Evolutionary conservation across 2,329 filamentous ascomycete genomes (phyloP).

Genomic region (Microcyclospora tardicrescens): DNA sequence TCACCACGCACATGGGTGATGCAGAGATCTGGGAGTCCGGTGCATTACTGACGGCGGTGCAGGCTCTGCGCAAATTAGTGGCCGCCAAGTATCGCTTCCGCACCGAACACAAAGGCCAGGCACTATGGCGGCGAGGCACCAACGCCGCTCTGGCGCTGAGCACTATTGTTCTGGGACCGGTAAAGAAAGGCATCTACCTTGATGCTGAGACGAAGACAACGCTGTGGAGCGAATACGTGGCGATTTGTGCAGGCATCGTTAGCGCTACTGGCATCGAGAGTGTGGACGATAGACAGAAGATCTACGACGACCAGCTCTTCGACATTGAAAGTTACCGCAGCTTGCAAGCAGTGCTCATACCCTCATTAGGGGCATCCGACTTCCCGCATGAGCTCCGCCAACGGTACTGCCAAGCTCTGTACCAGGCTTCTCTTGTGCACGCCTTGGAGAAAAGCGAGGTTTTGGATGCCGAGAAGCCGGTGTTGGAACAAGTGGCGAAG

Average conservation of each 20-base stretch:
- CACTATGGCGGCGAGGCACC: constrained; percentile 72
- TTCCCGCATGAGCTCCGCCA: constrained; percentile 56
- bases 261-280: constrained; percentile 24
- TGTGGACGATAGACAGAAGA: constrained; percentile 15
- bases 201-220: constrained; percentile 26
- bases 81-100: constrained; percentile 68
- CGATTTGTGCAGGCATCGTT: constrained; percentile 26
- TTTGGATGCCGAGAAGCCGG: constrained; percentile 36
- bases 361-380: constrained; percentile 51
- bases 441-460: constrained; percentile 50
- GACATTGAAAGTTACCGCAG: constrained; percentile 63
- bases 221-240: constrained; percentile 50
- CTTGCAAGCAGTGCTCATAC: constrained; percentile 60
- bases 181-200: constrained; percentile 16
- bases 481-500: constrained; percentile 50
- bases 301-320: constrained; percentile 61
- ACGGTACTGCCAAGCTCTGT: constrained; percentile 62
- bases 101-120: constrained; percentile 54
- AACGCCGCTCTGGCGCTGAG: constrained; percentile 56
- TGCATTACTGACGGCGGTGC: constrained; percentile 51
- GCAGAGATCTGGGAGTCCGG: constrained; percentile 57
- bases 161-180: constrained; percentile 47
- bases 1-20: constrained; percentile 47
- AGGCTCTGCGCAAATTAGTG: constrained; percentile 57
- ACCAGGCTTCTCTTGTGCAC: constrained; percentile 72